Conservation (phyloP, 2,329 filamentous ascomycete genomes). For the Sporothrix protearum region DNA sequence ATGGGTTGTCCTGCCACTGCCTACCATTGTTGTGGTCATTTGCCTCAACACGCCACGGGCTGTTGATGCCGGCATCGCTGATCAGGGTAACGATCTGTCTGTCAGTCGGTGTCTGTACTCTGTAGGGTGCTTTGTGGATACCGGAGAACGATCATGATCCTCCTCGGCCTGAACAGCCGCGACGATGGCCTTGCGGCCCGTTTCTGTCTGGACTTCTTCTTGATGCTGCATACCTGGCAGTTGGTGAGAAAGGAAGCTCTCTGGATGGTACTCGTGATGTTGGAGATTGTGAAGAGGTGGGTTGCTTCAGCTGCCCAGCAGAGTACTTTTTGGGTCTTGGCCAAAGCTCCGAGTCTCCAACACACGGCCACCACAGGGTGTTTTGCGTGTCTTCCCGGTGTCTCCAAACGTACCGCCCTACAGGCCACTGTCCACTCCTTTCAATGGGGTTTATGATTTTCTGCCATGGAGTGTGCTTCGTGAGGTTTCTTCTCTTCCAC, state of each 20-base stretch:
- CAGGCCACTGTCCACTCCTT: too few relatives aligned
- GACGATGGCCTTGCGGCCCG: slow-evolving; percentile 31
- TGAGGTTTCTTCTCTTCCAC: neutral
- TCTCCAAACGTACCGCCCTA: too few relatives aligned
- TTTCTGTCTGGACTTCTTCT: slow-evolving; percentile 32
- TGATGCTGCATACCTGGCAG: slow-evolving; percentile 26
- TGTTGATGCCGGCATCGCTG: slow-evolving; percentile 33
- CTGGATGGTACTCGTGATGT: neutral
- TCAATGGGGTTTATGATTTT: neutral
- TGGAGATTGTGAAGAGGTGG: neutral
- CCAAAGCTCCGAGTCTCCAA: too few relatives aligned
- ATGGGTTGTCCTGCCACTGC: neutral
- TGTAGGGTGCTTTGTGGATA: neutral
- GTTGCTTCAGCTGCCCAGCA: too few relatives aligned
- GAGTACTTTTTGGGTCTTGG: too few relatives aligned
- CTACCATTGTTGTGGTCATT: slow-evolving; percentile 24
- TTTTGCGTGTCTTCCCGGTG: too few relatives aligned
- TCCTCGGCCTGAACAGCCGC: slow-evolving; percentile 29
- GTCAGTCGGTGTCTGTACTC: neutral
- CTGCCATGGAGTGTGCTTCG: neutral
- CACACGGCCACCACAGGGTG: too few relatives aligned
- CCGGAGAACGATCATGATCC: slow-evolving; percentile 23
- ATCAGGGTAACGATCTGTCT: slow-evolving; percentile 32
- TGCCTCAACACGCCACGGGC: slow-evolving; percentile 28
- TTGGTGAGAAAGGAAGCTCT: too few relatives aligned